Percentiles rank a stretch among this genome's conserved stretches.
These are phyloP conservation scores for Gautieria morchelliformis DNA, from an alignment of 768 basidiomycete genomes.

Conservation along the genomic window DNA sequence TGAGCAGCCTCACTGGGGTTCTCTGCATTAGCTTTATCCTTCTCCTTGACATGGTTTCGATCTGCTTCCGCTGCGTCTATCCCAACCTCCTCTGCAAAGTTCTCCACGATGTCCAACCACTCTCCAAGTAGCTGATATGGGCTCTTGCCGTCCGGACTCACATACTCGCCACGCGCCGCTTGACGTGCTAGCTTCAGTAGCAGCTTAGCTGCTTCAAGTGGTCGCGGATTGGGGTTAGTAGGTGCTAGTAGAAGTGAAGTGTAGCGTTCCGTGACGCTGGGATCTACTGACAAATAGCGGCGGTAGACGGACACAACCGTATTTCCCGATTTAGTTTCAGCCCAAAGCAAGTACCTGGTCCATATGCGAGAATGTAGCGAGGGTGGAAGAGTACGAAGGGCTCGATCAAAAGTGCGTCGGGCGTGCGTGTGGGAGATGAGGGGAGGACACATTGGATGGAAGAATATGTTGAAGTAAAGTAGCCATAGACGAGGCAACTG, in stretches of 20 bases:
- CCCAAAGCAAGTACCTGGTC: conserved; percentile 89
- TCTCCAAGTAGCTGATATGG: conserved; percentile 90
- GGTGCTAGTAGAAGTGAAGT: conserved; percentile 54
- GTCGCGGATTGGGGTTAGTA: conserved; percentile 53
- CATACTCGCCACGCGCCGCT: conserved; percentile 74
- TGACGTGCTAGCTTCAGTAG: conserved; percentile 76
- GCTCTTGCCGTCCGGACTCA: conserved; percentile 86
- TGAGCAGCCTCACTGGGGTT: conserved; percentile 21
- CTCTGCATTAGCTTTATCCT: conserved; percentile 37
- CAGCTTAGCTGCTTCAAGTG: conserved; percentile 90
- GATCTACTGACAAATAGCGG: conserved; percentile 78
- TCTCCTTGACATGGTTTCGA: conserved; percentile 41
- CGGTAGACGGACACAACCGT: conserved; percentile 78
- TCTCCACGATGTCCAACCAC: conserved; percentile 86
- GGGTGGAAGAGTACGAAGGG: conserved; percentile 86
- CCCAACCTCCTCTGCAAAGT: conserved; percentile 87
- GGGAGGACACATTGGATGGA: conserved; percentile 83
- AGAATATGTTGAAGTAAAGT: conserved; percentile 83
- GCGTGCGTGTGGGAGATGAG: conserved; percentile 82
- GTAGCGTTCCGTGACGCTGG: conserved; percentile 72
- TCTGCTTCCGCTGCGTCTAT: conserved; percentile 71
- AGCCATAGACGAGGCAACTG: conserved; percentile 93
- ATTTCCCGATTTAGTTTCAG: conserved; percentile 71
- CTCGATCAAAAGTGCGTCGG: conserved; percentile 87
- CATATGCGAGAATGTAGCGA: conserved; percentile 88